Percentiles rank a stretch among this genome's conserved stretches.
These are phyloP conservation scores for Amaranthus palmeri DNA, from an alignment of 148 eudicot species.

Conservation along the genomic window DNA sequence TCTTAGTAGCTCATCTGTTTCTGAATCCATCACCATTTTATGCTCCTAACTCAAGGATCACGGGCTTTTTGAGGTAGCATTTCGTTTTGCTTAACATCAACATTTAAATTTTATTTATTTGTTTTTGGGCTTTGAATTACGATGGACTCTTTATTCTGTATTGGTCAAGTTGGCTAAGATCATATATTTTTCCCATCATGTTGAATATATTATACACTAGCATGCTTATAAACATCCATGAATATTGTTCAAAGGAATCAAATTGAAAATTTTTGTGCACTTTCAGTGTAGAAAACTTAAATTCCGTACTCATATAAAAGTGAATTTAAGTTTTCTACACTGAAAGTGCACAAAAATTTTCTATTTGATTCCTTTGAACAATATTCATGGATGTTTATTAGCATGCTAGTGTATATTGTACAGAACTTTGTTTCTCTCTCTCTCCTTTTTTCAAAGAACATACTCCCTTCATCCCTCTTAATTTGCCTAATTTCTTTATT, in stretches of 20 bases:
- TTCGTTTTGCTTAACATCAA: neutral
- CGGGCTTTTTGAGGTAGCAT: conserved; percentile 77
- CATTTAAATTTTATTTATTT: neutral
- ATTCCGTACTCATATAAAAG: too few species aligned
- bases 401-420: neutral
- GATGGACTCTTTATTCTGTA: conserved; percentile 3
- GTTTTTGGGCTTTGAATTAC: neutral
- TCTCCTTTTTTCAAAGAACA: too few species aligned
- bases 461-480: too few species aligned
- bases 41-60: conserved; percentile 70
- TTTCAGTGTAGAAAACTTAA: neutral
- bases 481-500: too few species aligned
- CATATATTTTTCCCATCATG: neutral
- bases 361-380: neutral
- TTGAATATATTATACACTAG: neutral
- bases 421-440: too few species aligned
- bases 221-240: neutral
- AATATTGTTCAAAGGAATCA: neutral
- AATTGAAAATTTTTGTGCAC: neutral
- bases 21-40: conserved; percentile 66
- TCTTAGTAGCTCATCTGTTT: conserved; percentile 80
- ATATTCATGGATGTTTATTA: neutral
- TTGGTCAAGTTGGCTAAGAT: neutral
- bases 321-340: neutral
- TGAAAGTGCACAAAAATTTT: neutral